Base-by-base conservation (phyloP, 2,329 filamentous ascomycete species). In the Fusarium sp. region DNA sequence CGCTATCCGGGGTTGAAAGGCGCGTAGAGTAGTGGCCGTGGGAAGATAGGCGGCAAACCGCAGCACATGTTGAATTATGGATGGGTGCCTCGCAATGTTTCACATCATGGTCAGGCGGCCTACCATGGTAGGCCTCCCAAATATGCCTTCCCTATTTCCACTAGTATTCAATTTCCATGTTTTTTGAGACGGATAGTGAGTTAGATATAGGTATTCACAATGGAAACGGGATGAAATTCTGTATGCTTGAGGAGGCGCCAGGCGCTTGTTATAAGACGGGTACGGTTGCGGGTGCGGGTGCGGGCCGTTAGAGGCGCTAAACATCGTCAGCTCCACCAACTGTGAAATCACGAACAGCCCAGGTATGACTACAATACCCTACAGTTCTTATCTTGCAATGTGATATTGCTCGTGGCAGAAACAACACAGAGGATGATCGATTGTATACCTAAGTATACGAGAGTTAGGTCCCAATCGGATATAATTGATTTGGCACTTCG, bases 261-360 rank as follows among this genome's bases (percentile, higher is more conserved):
- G 8, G 30, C 68, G 60, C 38, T 69, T 55, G 10, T 36, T 41
- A 22, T 35, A 35, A 70, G 50, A 47, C 41, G 39, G 17, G 15
- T 54, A 22, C 61, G 55, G 47, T 45, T 20, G 18, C 60, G 69
- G 72, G 62, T 22, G 36, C 50, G 62, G 72, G 69, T 75, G 47
- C 73, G 73, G 69, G 62, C 73, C 72, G 72, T 50, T 63, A 26
- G 48, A n/a, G 47, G 65, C 63, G 72, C 72, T 65, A 70, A 65
- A 70, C n/a, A 22, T 55, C 26, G 32, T 15, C 30, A n/a, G 42
- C 41, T 65, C 67, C 66, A 66, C 36, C 39, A 30, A 48, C n/a
- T 41, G n/a, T 20, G 30, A 35, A 8, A 13, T 28, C 35, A 26
- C 22, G 3, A 26, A 22, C 11, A 38, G 41, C n/a, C n/a, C 41